Conservation (phyloP, 345 rosid genomes). For the Aquilaria malaccensis region DNA sequence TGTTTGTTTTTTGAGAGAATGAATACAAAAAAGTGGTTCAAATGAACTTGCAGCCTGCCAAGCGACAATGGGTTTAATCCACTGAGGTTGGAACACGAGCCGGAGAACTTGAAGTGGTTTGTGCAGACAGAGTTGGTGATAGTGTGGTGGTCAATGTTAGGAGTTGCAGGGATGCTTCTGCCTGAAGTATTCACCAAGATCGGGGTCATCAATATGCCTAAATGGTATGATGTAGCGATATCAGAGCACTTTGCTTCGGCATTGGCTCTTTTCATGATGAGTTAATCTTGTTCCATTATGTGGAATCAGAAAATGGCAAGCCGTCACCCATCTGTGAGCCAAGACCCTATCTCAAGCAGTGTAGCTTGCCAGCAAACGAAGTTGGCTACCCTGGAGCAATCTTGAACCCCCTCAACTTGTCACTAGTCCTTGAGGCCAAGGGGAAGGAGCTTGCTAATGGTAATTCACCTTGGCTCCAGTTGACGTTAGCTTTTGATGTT, state of each 20-base stretch:
- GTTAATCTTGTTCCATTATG: slow-evolving; percentile 93
- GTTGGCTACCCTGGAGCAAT: slow-evolving; percentile 85
- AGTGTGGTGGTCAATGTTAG: slow-evolving; percentile 91
- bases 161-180: slow-evolving; percentile 85
- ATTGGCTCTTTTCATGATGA: slow-evolving; percentile 83
- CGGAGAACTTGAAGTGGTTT: slow-evolving; percentile 87
- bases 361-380: slow-evolving; percentile 86
- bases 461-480: slow-evolving; percentile 10
- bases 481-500: neutral
- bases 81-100: slow-evolving; percentile 81
- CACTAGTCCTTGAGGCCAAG: slow-evolving; percentile 78
- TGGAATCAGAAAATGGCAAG: slow-evolving; percentile 98
- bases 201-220: slow-evolving; percentile 71
- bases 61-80: slow-evolving; percentile 99
- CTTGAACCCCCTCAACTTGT: slow-evolving; percentile 91
- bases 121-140: slow-evolving; percentile 94
- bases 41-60: slow-evolving; percentile 47
- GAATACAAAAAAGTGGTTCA: neutral
- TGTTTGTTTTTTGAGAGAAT: neutral
- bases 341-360: slow-evolving; percentile 95
- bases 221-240: slow-evolving; percentile 95
- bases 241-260: slow-evolving; percentile 85
- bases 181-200: slow-evolving; percentile 89
- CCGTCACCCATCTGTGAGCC: slow-evolving; percentile 73
- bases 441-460: slow-evolving; percentile 96